Conservation (phyloP, 2,329 filamentous ascomycete genomes). For the Dothideomycetidae sp. region DNA sequence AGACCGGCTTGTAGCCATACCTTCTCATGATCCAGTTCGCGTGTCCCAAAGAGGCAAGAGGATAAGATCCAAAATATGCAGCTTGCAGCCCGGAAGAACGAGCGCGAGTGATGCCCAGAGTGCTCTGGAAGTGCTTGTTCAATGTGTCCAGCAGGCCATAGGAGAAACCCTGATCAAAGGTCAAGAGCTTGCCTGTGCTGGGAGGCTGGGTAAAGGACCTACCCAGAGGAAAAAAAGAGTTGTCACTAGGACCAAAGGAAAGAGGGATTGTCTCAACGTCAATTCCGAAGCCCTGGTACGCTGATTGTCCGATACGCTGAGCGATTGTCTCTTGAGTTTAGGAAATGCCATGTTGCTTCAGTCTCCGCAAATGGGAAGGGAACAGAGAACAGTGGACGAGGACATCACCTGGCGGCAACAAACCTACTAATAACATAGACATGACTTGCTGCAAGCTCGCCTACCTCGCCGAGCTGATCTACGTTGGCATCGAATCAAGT, state of each 20-base stretch:
- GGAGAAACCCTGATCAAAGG: slow-evolving; percentile 31
- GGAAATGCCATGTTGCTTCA: slow-evolving; percentile 5
- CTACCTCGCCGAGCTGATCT: too few species aligned
- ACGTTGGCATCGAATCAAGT: too few species aligned
- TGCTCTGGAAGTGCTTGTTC: slow-evolving; percentile 31
- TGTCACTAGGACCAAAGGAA: slow-evolving; percentile 52
- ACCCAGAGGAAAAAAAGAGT: slow-evolving; percentile 52
- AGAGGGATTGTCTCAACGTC: slow-evolving; percentile 51
- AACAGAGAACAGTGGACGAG: too few species aligned
- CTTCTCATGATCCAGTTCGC: slow-evolving; percentile 35
- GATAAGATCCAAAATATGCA: slow-evolving; percentile 37
- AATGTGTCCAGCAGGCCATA: slow-evolving; percentile 37
- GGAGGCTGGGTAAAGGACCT: slow-evolving; percentile 9
- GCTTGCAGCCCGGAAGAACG: slow-evolving; percentile 34
- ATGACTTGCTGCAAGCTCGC: too few species aligned
- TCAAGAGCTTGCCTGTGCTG: background rate
- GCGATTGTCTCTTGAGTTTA: slow-evolving; percentile 12
- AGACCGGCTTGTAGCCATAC: slow-evolving; percentile 33
- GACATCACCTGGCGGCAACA: too few species aligned
- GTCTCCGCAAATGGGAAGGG: too few species aligned
- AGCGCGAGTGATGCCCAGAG: slow-evolving; percentile 30
- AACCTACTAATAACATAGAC: too few species aligned
- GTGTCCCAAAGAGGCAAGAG: slow-evolving; percentile 34
- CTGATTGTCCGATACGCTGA: slow-evolving; percentile 25
- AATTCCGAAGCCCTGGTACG: slow-evolving; percentile 45